Evolutionary conservation across 2,329 filamentous ascomycete genomes (phyloP).

Genomic region (Septoria petroselini): DNA sequence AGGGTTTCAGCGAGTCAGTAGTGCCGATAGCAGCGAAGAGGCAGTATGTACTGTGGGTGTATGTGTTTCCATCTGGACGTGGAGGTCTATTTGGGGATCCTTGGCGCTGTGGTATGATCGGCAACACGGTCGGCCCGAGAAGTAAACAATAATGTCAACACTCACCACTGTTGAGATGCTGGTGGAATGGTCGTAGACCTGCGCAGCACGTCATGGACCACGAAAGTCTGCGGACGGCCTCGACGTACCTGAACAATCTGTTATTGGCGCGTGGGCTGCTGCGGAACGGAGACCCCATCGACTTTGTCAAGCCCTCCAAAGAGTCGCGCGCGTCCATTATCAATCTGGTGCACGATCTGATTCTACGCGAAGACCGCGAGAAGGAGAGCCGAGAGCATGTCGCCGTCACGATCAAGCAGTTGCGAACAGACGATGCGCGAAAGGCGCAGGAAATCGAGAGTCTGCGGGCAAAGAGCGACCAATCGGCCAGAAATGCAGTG

Average conservation of each 20-base stretch:
- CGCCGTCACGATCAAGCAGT: slow-evolving; percentile 69
- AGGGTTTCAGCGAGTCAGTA: too few relatives aligned
- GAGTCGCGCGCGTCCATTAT: slow-evolving; percentile 82
- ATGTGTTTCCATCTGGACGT: neutral
- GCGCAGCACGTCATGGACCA: slow-evolving; percentile 42
- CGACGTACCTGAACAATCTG: slow-evolving; percentile 63
- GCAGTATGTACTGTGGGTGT: too few relatives aligned
- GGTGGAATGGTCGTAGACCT: neutral
- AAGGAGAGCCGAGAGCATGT: slow-evolving; percentile 83
- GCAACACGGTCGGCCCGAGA: neutral
- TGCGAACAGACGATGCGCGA: slow-evolving; percentile 72
- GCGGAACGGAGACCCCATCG: slow-evolving; percentile 66
- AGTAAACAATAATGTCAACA: too few relatives aligned
- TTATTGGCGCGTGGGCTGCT: slow-evolving; percentile 62
- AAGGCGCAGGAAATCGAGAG: slow-evolving; percentile 47
- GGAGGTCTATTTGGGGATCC: slow-evolving; percentile 6
- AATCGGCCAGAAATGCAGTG: slow-evolving; percentile 65
- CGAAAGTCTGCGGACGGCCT: slow-evolving; percentile 58
- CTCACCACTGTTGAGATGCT: neutral
- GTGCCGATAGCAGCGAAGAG: too few relatives aligned
- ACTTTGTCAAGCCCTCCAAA: slow-evolving; percentile 69
- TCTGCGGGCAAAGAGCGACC: slow-evolving; percentile 40
- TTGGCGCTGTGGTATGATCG: neutral
- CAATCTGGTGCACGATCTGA: slow-evolving; percentile 88
- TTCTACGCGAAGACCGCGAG: slow-evolving; percentile 88